Percentiles rank a stretch among this genome's conserved stretches.
These are phyloP conservation scores for Daldinia loculata DNA, from an alignment of 495 filamentous ascomycete species.

Conservation along the genomic window DNA sequence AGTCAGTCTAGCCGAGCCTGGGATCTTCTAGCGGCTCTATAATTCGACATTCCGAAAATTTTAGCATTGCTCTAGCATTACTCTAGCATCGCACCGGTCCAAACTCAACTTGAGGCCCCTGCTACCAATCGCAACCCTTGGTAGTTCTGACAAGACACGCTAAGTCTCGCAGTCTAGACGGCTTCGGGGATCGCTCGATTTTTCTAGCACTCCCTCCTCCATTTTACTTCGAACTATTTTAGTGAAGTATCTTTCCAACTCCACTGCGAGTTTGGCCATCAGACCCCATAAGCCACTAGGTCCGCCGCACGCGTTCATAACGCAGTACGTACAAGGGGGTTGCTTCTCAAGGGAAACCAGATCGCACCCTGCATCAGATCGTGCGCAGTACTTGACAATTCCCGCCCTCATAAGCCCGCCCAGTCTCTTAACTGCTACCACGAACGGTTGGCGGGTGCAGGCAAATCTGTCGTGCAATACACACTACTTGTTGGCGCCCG, in stretches of 20 bases:
- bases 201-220: constrained; percentile 31
- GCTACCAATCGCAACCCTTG: constrained; percentile 40
- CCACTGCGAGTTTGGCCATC: constrained; percentile 30
- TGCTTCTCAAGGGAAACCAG: constrained; percentile 27
- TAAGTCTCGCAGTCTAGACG: constrained; percentile 40
- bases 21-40: constrained; percentile 37
- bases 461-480: constrained; percentile 39
- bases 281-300: constrained; percentile 31
- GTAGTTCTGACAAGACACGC: constrained; percentile 41
- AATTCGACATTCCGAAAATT: constrained; percentile 40
- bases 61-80: constrained; percentile 17
- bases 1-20: constrained; percentile 31
- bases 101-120: constrained; percentile 33
- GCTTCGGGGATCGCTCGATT: constrained; percentile 37
- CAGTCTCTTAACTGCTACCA: constrained; percentile 11
- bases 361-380: constrained; percentile 39
- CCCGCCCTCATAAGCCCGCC: constrained; percentile 22
- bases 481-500: constrained; percentile 39
- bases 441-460: constrained; percentile 31
- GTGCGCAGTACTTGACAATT: constrained; percentile 29
- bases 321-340: constrained; percentile 20
- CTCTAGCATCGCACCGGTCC: constrained; percentile 31
- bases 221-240: constrained; percentile 42
- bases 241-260: constrained; percentile 38
- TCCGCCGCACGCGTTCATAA: constrained; percentile 32